These are phyloP conservation scores for Emergomyces pasteurianus DNA, from an alignment of 2,329 filamentous ascomycete species.

Conservation along the genomic window DNA sequence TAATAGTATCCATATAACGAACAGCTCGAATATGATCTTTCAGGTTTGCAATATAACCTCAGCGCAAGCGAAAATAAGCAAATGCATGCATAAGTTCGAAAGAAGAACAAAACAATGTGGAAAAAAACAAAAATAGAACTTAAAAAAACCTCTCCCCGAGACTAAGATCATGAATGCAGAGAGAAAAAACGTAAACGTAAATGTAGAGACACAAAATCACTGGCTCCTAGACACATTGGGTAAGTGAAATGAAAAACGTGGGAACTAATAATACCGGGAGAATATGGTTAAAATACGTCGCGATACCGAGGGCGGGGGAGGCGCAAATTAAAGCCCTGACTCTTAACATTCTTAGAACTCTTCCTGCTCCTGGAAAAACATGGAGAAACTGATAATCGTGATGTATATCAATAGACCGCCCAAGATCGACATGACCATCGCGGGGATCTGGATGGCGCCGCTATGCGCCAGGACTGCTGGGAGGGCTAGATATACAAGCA, in stretches of 20 bases:
- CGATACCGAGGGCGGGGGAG: too few relatives aligned
- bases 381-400: conserved; percentile 93
- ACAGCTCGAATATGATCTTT: neutral
- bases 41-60: neutral
- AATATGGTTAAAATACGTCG: neutral
- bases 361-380: conserved; percentile 97
- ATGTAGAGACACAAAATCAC: neutral
- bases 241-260: neutral
- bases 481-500: conserved; percentile 47
- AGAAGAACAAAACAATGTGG: neutral
- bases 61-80: neutral
- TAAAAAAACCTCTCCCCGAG: neutral
- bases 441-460: conserved; percentile 65
- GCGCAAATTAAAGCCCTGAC: too few relatives aligned
- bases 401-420: conserved; percentile 92
- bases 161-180: neutral
- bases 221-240: neutral
- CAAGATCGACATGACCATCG: conserved; percentile 89
- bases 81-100: neutral
- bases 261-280: neutral
- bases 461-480: conserved; percentile 82
- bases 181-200: neutral
- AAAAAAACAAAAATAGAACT: neutral
- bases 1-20: neutral
- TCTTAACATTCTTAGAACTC: conserved; percentile 55